These are phyloP conservation scores for Collybiopsis luxurians DNA, from an alignment of 768 basidiomycete species.

Conservation along the genomic window DNA sequence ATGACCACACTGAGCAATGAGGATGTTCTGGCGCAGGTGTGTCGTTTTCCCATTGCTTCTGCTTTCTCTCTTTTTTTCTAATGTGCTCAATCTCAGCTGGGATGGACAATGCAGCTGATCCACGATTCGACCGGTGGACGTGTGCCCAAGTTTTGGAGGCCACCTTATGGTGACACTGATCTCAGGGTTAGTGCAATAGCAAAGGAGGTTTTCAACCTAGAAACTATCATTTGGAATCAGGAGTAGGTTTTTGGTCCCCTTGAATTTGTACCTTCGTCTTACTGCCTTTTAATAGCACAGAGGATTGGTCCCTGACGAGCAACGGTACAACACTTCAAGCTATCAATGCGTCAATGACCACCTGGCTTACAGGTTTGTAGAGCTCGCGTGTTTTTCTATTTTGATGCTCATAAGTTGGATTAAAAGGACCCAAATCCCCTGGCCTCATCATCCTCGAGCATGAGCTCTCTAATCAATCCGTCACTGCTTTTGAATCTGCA, in stretches of 20 bases:
- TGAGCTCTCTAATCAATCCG: constrained; percentile 61
- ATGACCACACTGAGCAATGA: constrained; percentile 77
- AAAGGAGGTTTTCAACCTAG: constrained; percentile 74
- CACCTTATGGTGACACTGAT: constrained; percentile 85
- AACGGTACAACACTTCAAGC: constrained; percentile 39
- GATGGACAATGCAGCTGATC: constrained; percentile 79
- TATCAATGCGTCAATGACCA: constrained; percentile 47
- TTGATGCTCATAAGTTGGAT: background rate
- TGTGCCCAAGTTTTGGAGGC: constrained; percentile 75
- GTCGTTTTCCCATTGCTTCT: background rate
- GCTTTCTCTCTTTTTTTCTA: background rate
- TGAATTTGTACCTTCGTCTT: constrained; percentile 12
- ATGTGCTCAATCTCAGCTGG: constrained; percentile 40
- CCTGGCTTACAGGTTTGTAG: constrained; percentile 51
- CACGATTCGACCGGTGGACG: constrained; percentile 79
- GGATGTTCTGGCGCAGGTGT: constrained; percentile 63
- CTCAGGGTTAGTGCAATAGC: constrained; percentile 84
- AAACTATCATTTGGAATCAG: constrained; percentile 87
- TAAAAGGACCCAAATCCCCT: constrained; percentile 60
- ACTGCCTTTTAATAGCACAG: constrained; percentile 42
- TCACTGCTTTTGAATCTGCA: constrained; percentile 62
- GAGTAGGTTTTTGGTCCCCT: constrained; percentile 49
- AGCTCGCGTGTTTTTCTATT: no score
- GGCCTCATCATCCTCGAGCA: constrained; percentile 87
- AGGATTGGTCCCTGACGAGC: constrained; percentile 67